Percentiles rank a stretch among this genome's conserved stretches.
phyloP scores from a whole-genome alignment of 805 yeast species.

The Candida cerambycidarum region DNA sequence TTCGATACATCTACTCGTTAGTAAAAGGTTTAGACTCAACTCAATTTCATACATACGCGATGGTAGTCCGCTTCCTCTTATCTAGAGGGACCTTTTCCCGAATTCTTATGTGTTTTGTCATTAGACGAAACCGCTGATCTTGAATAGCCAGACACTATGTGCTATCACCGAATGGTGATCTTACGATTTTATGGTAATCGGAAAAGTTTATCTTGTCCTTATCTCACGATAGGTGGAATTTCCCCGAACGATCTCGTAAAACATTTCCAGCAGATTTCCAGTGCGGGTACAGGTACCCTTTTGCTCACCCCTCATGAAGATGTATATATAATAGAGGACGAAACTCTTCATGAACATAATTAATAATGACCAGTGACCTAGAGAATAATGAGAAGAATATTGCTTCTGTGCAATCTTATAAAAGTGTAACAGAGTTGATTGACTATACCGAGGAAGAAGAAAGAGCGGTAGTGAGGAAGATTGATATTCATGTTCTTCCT shows the following conservation, averaged over 20 bases:
- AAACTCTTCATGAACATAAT: background rate
- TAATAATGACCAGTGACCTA: background rate
- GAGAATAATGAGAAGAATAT: background rate
- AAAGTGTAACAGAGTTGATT: slow-evolving; percentile 9
- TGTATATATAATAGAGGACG: background rate
- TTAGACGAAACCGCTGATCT: no score
- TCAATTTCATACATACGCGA: slow-evolving; percentile 10
- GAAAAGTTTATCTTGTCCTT: no score
- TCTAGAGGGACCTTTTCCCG: slow-evolving; percentile 13
- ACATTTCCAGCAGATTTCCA: background rate
- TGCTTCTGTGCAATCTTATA: background rate
- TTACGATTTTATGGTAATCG: no score
- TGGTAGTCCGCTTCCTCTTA: slow-evolving; percentile 10
- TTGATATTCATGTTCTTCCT: slow-evolving; percentile 51
- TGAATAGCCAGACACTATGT: no score
- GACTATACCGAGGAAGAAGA: slow-evolving; percentile 13
- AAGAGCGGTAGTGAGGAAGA: slow-evolving; percentile 24
- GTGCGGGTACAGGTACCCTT: slow-evolving; percentile 4
- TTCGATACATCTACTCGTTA: slow-evolving; percentile 6
- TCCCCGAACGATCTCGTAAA: no score
- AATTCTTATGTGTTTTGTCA: slow-evolving; percentile 1
- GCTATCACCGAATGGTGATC: no score
- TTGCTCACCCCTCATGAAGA: no score
- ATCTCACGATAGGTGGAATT: no score
- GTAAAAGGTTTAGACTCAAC: background rate